Evolutionary conservation across 495 filamentous ascomycete genomes (phyloP).

Genomic region (Hyaloscypha variabilis): DNA sequence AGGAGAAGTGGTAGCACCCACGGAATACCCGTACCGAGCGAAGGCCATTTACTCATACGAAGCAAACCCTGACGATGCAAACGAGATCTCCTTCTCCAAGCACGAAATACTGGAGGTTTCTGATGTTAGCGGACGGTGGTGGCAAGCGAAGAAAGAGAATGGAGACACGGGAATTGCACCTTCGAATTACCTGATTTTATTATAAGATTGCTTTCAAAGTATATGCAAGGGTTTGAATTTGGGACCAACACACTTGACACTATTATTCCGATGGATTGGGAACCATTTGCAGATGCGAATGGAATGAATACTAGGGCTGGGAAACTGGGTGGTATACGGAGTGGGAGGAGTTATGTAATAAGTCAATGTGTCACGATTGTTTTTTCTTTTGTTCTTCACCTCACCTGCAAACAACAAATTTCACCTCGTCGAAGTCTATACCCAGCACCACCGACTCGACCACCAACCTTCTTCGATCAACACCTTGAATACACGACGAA

Average conservation of each 20-base stretch:
- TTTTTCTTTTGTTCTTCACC: constrained; percentile 21
- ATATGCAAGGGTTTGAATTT: not conserved
- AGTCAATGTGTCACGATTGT: constrained; percentile 27
- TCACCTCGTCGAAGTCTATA: not conserved
- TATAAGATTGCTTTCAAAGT: constrained; percentile 55
- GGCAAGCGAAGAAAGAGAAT: constrained; percentile 94
- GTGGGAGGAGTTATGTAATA: constrained; percentile 27
- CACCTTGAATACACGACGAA: not conserved
- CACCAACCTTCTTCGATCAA: not conserved
- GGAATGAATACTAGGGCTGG: constrained; percentile 7
- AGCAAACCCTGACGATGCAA: constrained; percentile 96
- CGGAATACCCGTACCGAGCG: constrained; percentile 94
- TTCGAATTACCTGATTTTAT: constrained; percentile 95
- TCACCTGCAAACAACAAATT: not conserved
- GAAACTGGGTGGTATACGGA: not conserved
- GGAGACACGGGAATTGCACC: constrained; percentile 97
- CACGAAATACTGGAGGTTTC: constrained; percentile 97
- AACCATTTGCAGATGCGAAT: constrained; percentile 8
- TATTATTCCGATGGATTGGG: not conserved
- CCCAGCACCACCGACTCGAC: not conserved
- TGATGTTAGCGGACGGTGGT: constrained; percentile 97
- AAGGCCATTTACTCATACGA: constrained; percentile 99
- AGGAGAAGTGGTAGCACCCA: constrained; percentile 74
- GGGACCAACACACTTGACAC: constrained; percentile 1
- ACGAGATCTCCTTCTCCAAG: constrained; percentile 96